Base-by-base conservation (phyloP, 2,329 filamentous ascomycete species). In the Coniochaeta ligniaria region DNA sequence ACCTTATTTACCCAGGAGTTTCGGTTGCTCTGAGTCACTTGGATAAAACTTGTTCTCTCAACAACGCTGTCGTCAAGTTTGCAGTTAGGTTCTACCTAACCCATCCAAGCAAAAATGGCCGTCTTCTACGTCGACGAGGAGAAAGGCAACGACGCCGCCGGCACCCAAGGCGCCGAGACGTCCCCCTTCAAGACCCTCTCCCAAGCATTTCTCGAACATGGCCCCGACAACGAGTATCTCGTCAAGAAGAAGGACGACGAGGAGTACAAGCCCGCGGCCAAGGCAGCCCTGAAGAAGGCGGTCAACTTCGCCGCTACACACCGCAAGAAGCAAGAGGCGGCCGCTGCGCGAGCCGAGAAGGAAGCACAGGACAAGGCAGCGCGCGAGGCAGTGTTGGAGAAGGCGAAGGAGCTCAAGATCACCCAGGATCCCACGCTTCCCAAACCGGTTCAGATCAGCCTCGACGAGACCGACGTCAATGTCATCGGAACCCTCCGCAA, bases 251-350 rank as follows among this genome's bases (percentile, higher is more conserved):
- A 31, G 22, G 35, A 41, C 35, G 38, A 45, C 20, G 56, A 57
- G 54, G 56, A 58, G 26, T 58, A 35, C 26, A 58, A 58, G 56
- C 56, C 56, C 2, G 89, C 86, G 22, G 88, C 90, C 63, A 96
- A 95, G 79, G 90, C 89, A 62, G 91, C 91, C 24, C 74, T 92
- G 71, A 96, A 96, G 81, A 96, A 96, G 77, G 90, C 89, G 4
- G 85, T 85, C 78, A 87, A 86, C 73, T 86, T 86, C 65, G 86
- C 86, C 65, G 90, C 92, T 66, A 81, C 83, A 65, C 86, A 91
- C 75, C 90, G 91, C 83, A 93, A 92, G 83, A 96, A 96, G 82
- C 89, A 90, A 74, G 83, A 88, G 66, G 88, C 92, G 71, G 78
- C 86, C 64, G 88, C 86, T 60, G 85, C 88, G 4, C 56, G 56